A percentile compares a stretch with the other conserved stretches of the same genome.
Evolutionary conservation across 2,329 filamentous ascomycete genomes (phyloP).

Genomic region (Dendryphion nanum): DNA sequence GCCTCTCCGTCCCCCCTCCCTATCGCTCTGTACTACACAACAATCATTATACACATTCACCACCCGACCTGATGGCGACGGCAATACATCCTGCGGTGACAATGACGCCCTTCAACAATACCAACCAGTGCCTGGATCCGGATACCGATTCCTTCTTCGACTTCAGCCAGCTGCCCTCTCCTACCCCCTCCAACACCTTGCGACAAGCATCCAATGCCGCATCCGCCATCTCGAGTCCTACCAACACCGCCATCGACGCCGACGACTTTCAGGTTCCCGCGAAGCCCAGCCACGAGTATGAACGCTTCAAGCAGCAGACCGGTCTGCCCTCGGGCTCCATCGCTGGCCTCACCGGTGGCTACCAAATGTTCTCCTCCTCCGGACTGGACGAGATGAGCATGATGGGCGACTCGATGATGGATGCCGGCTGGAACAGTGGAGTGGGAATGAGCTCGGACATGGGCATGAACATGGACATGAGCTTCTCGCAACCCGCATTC

Average conservation of each 20-base stretch:
- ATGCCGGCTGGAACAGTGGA: slow-evolving; percentile 55
- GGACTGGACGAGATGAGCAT: slow-evolving; percentile 69
- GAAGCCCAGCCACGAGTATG: slow-evolving; percentile 91
- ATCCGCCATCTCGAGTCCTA: slow-evolving; percentile 54
- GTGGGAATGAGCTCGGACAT: slow-evolving; percentile 55
- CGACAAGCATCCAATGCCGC: slow-evolving; percentile 53
- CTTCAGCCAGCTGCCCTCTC: slow-evolving; percentile 62
- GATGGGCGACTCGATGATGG: slow-evolving; percentile 45
- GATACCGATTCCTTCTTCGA: slow-evolving; percentile 44
- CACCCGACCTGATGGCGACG: slow-evolving; percentile 30
- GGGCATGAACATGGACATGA: slow-evolving; percentile 68
- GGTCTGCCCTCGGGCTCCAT: slow-evolving; percentile 83
- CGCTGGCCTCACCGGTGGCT: slow-evolving; percentile 55
- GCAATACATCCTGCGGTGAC: slow-evolving; percentile 36
- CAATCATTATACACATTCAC: slow-evolving; percentile 5
- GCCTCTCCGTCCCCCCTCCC: slow-evolving; percentile 9
- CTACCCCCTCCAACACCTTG: slow-evolving; percentile 55
- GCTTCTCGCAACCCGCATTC: slow-evolving; percentile 53
- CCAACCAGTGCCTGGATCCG: slow-evolving; percentile 41
- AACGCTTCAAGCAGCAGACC: slow-evolving; percentile 92
- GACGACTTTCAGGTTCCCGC: slow-evolving; percentile 60
- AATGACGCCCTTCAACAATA: slow-evolving; percentile 37
- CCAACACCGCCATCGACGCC: slow-evolving; percentile 50
- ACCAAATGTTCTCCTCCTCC: slow-evolving; percentile 55
- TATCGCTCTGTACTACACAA: slow-evolving; percentile 4